phyloP scores from a whole-genome alignment of 257 asterid species.

The Nicotiana paniculata region DNA sequence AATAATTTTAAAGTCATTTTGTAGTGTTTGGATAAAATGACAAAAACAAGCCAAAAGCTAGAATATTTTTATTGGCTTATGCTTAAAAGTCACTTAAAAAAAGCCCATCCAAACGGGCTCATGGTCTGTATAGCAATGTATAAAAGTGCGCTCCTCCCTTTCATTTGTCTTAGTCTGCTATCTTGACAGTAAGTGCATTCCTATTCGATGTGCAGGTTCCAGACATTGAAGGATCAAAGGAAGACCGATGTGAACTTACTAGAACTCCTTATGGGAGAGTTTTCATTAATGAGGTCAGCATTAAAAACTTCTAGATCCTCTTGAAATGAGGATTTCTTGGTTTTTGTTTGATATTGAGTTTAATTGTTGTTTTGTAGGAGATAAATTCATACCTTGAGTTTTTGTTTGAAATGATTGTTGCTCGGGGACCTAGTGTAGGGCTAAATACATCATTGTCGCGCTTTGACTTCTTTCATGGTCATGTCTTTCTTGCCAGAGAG shows the following conservation, averaged over 20 bases:
- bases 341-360: neutral
- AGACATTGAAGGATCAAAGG: constrained; percentile 70
- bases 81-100: too few species aligned
- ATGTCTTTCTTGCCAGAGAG: constrained; percentile 64
- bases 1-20: too few species aligned
- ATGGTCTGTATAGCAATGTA: neutral
- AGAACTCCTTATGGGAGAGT: constrained; percentile 67
- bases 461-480: constrained; percentile 90
- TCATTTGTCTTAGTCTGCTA: neutral
- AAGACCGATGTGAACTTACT: constrained; percentile 70
- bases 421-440: constrained; percentile 80
- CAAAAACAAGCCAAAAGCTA: too few species aligned
- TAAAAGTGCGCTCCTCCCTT: neutral
- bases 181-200: neutral
- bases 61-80: too few species aligned
- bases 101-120: too few species aligned
- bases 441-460: constrained; percentile 72
- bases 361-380: constrained; percentile 44
- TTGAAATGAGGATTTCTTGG: neutral
- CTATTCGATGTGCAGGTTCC: constrained; percentile 59
- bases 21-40: too few species aligned
- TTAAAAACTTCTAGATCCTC: neutral
- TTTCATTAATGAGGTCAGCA: constrained; percentile 54
- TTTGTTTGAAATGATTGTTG: constrained; percentile 57
- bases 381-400: constrained; percentile 66